Evolutionary conservation across 768 basidiomycete species (phyloP).

Genomic region (Mrakia blollopis): DNA sequence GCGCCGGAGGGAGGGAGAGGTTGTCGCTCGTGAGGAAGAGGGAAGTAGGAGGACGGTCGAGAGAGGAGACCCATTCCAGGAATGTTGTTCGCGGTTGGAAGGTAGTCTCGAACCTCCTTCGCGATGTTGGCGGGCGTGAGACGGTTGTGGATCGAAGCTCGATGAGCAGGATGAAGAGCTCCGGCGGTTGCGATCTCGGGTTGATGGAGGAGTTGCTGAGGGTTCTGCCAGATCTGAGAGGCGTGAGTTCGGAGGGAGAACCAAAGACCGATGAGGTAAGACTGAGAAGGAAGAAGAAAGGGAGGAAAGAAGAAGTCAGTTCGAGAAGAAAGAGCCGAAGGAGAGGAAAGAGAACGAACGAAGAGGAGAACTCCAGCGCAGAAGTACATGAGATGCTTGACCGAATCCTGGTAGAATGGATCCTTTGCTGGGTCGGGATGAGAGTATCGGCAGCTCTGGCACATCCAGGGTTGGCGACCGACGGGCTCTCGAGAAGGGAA

Average conservation of each 20-base stretch:
- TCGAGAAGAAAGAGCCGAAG: neutral
- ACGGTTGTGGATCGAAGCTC: constrained; percentile 41
- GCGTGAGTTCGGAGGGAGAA: constrained; percentile 98
- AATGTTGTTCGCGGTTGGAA: neutral
- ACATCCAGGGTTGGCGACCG: constrained; percentile 62
- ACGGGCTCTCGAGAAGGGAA: constrained; percentile 53
- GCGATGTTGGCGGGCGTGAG: constrained; percentile 39
- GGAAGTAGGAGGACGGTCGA: neutral
- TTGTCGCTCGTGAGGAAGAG: constrained; percentile 1
- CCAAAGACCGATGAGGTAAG: constrained; percentile 95
- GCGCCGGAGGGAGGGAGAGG: neutral
- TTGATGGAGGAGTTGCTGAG: constrained; percentile 48
- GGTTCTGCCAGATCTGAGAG: constrained; percentile 98
- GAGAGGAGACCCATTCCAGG: neutral
- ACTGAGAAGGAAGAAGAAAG: constrained; percentile 50
- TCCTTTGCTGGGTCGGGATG: constrained; percentile 89
- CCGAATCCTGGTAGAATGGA: constrained; percentile 93
- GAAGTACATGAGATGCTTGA: constrained; percentile 91
- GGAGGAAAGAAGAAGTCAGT: neutral
- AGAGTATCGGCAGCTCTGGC: constrained; percentile 87
- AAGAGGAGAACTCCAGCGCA: constrained; percentile 86
- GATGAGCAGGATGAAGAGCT: constrained; percentile 41
- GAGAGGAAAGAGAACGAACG: constrained; percentile 20
- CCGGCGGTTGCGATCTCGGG: constrained; percentile 12
- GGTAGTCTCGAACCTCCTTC: constrained; percentile 14